Base-by-base conservation (phyloP, 768 basidiomycete genomes). In the Suillus subalutaceus region DNA sequence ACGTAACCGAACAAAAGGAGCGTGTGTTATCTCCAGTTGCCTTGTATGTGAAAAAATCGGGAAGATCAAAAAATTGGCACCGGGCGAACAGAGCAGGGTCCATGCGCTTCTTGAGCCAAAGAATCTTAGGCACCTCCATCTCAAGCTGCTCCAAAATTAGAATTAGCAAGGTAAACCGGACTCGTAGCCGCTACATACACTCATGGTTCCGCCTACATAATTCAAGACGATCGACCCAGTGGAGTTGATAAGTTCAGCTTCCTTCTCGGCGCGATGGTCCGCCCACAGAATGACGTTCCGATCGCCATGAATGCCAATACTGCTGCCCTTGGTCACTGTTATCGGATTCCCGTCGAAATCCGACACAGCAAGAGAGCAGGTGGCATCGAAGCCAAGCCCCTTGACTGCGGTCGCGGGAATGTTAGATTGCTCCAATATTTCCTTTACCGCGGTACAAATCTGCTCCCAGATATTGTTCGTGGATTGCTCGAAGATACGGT, bases 91-190 rank as follows among this genome's bases (percentile, higher is more conserved):
- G 82, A 13, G 84, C 79, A 0, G 86, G 74, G 2, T 84, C 73
- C 96, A 99, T 96, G 80, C 92, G 83, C 66, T 88, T 90, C 78
- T 96, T 98, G 52, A 99, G 85, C 97, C 97, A 99, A 37, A 99
- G 88, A 38, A 96, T 91, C 78, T 99, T 99, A 0, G 97, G 97
- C 53, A 98, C 88, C 79, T 98, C 97, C 97, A 99, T 99, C 78
- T 99, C 96, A 52, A 98, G 85, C 93, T 97, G 68, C 35, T 48
- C 55, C 44, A 43, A 32, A 62, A 20, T 56, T 56, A 67, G 35
- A 20, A 63, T 71, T 52, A 68, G 62, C n/a, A 65, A 30, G 61
- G 60, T 62, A 44, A 18, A 52, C 48, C 9, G 44, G 52, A 30
- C 58, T 63, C 13, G 44, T 20, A 50, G 40, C 63, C 7, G 58